Evolutionary conservation across 495 filamentous ascomycete species (phyloP).

Genomic region (Endocarpon pusillum): DNA sequence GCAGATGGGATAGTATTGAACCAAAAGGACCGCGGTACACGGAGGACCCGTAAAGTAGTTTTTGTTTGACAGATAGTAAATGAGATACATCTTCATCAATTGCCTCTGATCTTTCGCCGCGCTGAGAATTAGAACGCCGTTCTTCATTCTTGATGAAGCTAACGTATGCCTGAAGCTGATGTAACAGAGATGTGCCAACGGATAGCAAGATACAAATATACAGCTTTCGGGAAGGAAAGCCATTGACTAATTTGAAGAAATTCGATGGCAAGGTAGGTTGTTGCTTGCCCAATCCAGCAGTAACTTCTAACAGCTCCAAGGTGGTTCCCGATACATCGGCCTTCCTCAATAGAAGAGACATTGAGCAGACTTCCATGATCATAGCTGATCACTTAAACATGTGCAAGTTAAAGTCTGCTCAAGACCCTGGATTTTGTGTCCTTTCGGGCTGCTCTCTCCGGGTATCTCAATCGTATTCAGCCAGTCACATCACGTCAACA

Average conservation of each 20-base stretch:
- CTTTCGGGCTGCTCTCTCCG: neutral
- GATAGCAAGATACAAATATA: neutral
- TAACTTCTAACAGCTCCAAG: neutral
- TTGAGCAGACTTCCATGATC: neutral
- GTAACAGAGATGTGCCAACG: neutral
- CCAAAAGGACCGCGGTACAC: no score
- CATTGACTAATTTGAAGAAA: neutral
- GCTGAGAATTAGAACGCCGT: no score
- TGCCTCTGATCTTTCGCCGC: no score
- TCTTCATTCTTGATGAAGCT: no score
- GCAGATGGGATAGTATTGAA: no score
- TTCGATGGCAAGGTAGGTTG: neutral
- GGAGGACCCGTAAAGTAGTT: no score
- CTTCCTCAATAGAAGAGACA: neutral
- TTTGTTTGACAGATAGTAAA: no score
- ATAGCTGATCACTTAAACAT: neutral
- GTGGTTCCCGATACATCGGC: neutral
- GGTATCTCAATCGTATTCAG: neutral
- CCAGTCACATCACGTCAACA: no score
- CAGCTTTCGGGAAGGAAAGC: neutral
- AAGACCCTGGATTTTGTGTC: neutral
- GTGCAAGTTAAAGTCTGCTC: neutral
- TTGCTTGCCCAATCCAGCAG: neutral
- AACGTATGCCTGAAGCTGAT: no score
- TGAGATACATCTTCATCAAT: no score